These are phyloP conservation scores for Suillus bovinus DNA, from an alignment of 768 basidiomycete genomes.

Conservation along the genomic window DNA sequence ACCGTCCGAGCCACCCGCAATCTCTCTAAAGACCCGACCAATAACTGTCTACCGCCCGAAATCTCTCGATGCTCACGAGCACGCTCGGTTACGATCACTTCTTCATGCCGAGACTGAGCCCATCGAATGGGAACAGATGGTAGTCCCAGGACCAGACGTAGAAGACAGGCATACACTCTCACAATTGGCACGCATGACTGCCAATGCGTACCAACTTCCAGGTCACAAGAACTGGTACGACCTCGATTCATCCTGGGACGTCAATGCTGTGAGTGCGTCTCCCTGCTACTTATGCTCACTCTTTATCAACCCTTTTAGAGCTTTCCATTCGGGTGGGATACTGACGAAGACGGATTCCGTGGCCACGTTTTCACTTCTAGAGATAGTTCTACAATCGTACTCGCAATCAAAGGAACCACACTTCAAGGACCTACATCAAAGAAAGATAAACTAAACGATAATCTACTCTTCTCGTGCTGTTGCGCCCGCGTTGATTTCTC, in stretches of 20 bases:
- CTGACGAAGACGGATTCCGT: constrained; percentile 70
- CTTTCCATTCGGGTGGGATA: constrained; percentile 81
- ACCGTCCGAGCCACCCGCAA: constrained; percentile 11
- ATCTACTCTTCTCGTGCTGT: constrained; percentile 87
- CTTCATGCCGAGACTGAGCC: constrained; percentile 47
- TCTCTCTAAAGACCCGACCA: constrained; percentile 45
- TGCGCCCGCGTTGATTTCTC: constrained; percentile 88
- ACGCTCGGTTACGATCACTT: constrained; percentile 54
- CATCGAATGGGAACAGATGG: constrained; percentile 67
- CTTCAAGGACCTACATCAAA: constrained; percentile 82
- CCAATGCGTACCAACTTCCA: constrained; percentile 84
- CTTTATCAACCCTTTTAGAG: constrained; percentile 45
- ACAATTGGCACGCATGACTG: constrained; percentile 84
- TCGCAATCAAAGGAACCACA: constrained; percentile 91
- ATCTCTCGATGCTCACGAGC: constrained; percentile 49
- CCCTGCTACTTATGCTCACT: background rate
- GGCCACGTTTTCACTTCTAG: constrained; percentile 85
- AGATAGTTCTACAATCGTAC: constrained; percentile 79
- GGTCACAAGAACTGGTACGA: constrained; percentile 80
- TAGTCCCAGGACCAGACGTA: constrained; percentile 75
- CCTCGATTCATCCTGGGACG: constrained; percentile 72
- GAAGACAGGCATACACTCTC: constrained; percentile 76
- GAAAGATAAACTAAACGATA: constrained; percentile 94
- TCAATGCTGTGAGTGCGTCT: constrained; percentile 36
- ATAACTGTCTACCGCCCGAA: constrained; percentile 58